Conservation (phyloP, 805 yeast species). For the Candida lessepsii region DNA sequence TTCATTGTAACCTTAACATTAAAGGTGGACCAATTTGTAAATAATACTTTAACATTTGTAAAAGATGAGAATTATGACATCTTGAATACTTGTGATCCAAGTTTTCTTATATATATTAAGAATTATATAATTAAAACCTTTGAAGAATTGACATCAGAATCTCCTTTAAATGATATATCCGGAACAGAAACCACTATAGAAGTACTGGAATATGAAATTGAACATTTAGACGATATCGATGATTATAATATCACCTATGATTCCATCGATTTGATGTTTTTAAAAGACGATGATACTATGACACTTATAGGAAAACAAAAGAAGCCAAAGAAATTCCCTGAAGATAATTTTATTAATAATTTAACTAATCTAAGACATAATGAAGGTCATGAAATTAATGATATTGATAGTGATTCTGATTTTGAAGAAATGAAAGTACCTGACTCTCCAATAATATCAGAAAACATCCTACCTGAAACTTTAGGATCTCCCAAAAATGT, state of each 20-base stretch:
- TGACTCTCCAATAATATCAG: not conserved
- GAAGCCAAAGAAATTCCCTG: constrained; percentile 3
- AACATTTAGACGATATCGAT: constrained; percentile 6
- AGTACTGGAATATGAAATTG: constrained; percentile 14
- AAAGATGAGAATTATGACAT: constrained; percentile 32
- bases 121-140: constrained; percentile 21
- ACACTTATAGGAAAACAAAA: constrained; percentile 9
- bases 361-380: constrained; percentile 31
- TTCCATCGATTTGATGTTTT: constrained; percentile 8
- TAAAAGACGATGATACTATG: constrained; percentile 15
- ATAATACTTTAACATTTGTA: constrained; percentile 19
- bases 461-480: not conserved
- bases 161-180: constrained; percentile 13
- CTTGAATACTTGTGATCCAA: constrained; percentile 26
- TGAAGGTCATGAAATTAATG: constrained; percentile 17
- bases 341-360: constrained; percentile 21
- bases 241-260: constrained; percentile 1
- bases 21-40: constrained; percentile 22
- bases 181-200: constrained; percentile 20
- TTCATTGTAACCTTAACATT: constrained; percentile 33
- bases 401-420: constrained; percentile 3
- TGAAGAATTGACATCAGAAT: constrained; percentile 5
- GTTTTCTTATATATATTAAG: constrained; percentile 25
- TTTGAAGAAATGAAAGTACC: not conserved
- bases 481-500: not conserved